Base-by-base conservation (phyloP, 352 stramenopile genomes). In the Pythium dissimile region DNA sequence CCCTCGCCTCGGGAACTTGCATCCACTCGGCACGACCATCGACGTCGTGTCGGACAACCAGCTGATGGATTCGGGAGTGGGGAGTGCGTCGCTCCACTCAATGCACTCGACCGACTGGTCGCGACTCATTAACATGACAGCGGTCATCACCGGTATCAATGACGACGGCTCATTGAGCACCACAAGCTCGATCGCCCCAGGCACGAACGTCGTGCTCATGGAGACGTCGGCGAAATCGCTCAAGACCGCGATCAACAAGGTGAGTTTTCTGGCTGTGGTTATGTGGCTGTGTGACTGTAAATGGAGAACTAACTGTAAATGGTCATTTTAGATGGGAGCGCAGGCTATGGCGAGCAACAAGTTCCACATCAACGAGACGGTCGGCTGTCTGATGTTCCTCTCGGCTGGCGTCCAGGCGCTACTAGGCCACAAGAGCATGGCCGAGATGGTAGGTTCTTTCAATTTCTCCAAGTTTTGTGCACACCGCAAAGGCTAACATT, bases 121-220 rank as follows among this genome's bases (percentile, higher is more conserved):
- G 1, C 77, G 84, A 48, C 71, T 91, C 21, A 92, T 95, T 55
- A 92, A 91, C 57, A 87, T 86, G 73, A 95, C 83, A 3, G 80
- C 83, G 3, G 85, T 93, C 45, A 92, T 95, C 59, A 92, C 80
- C 15, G 79, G 77, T 1, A 89, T 95, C 41, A 91, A 95, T 26
- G 81, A 88, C 13, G 81, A 90, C 43, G 83, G 83, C 0, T 91
- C 85, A 26, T 49, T 95, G n/a, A 88, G 73, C 48, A 91, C 83
- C 13, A 95, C 82, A 7, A 92, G 81, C 59, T 86, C 81, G 1
- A 76, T 95, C 20, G 72, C 75, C 8, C 77, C 77, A 3, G 85
- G 85, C 9, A 90, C 83, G 4, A 89, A 88, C 23, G 77, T 95
- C 16, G 83, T 92, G 42, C 68, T 95, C n/a, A 95, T 95, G 85